Evolutionary conservation across 2,329 filamentous ascomycete genomes (phyloP).

Genomic region (Penicillium brasilianum): DNA sequence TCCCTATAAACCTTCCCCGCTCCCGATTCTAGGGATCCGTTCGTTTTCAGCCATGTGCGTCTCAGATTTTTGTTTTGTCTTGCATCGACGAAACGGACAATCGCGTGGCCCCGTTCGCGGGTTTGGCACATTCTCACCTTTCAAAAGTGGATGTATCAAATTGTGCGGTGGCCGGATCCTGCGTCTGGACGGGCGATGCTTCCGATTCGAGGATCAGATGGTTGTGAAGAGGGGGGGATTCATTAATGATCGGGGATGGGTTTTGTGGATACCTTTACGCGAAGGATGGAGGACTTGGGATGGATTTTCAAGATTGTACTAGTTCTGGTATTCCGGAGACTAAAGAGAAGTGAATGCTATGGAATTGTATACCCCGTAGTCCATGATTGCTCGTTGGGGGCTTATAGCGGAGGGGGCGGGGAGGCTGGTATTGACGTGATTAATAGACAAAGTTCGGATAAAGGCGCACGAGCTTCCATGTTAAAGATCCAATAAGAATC

Average conservation of each 20-base stretch:
- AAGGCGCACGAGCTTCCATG: neutral
- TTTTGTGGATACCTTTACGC: neutral
- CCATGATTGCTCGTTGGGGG: neutral
- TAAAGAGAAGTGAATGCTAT: neutral
- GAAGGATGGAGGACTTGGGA: neutral
- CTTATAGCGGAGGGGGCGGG: neutral
- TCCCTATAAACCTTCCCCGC: conserved; percentile 6
- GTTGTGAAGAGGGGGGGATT: neutral
- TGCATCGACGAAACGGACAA: conserved; percentile 17
- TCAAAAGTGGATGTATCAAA: conserved; percentile 21
- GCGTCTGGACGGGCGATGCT: neutral
- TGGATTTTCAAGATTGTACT: neutral
- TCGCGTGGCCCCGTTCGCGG: neutral
- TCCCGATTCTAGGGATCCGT: neutral
- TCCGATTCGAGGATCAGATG: conserved; percentile 27
- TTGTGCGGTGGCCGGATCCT: conserved; percentile 7
- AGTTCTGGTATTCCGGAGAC: neutral
- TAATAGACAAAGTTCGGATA: conserved; percentile 1
- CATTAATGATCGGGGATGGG: too few relatives aligned
- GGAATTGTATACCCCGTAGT: neutral
- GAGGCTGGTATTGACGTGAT: conserved; percentile 2
- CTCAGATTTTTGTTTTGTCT: conserved; percentile 17
- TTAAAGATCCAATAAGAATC: neutral
- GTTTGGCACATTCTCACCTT: neutral
- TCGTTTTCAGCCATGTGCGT: conserved; percentile 26